Evolutionary conservation across 2,329 filamentous ascomycete species (phyloP).

Genomic region (Thielaviopsis musarum): DNA sequence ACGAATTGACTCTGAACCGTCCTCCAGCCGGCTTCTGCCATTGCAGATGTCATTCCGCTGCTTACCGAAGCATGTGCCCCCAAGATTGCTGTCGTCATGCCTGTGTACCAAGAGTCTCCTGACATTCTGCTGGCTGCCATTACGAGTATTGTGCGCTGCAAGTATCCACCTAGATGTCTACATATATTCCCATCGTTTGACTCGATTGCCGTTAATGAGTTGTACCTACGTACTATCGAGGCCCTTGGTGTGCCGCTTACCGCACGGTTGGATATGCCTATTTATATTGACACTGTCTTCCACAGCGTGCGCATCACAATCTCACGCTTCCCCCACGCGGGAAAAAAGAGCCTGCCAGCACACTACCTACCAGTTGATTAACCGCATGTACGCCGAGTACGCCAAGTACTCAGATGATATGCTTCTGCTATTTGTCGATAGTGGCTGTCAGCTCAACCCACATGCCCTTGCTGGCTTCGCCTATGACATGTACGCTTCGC

Average conservation of each 20-base stretch:
- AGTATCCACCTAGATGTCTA: background rate
- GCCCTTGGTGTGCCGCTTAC: background rate
- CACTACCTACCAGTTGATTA: background rate
- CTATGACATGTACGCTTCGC: constrained; percentile 96
- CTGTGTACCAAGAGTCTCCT: constrained; percentile 83
- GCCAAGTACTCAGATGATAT: background rate
- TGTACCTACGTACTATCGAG: background rate
- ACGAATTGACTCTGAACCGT: constrained; percentile 78
- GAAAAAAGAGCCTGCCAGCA: constrained; percentile 81
- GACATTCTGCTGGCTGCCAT: constrained; percentile 64
- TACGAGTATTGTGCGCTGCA: background rate
- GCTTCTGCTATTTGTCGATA: constrained; percentile 31
- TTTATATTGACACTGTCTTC: constrained; percentile 81
- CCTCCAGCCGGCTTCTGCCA: constrained; percentile 41
- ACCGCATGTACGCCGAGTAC: background rate
- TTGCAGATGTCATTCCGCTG: constrained; percentile 61
- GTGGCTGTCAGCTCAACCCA: constrained; percentile 67
- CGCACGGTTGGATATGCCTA: constrained; percentile 53
- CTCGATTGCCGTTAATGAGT: background rate
- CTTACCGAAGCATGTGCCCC: constrained; percentile 75
- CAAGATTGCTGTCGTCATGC: constrained; percentile 93
- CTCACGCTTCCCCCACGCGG: constrained; percentile 81
- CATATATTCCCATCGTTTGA: background rate
- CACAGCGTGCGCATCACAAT: constrained; percentile 71
- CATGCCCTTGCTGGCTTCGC: constrained; percentile 91